Evolutionary conservation across 352 stramenopile genomes (phyloP).

Genomic region (Phytophthora palmivora): DNA sequence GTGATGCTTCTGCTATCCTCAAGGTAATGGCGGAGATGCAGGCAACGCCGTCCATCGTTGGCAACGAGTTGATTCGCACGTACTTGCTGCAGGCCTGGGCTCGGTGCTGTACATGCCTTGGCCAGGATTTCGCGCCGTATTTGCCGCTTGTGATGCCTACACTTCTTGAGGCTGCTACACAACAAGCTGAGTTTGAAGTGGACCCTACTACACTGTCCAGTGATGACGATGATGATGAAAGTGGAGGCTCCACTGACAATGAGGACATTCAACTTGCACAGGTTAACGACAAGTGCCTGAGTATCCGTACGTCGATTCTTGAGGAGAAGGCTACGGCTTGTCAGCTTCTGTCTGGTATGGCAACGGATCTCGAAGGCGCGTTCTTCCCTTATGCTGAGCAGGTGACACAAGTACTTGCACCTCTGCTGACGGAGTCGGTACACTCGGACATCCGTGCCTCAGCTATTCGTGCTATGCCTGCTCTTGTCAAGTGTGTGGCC

Average conservation of each 20-base stretch:
- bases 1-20: conserved; percentile 77
- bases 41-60: conserved; percentile 75
- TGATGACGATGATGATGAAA: conserved; percentile 69
- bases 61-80: conserved; percentile 85
- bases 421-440: conserved; percentile 84
- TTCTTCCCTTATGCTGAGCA: conserved; percentile 91
- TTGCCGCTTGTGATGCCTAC: conserved; percentile 85
- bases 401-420: conserved; percentile 82
- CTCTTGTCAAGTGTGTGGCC: conserved; percentile 78
- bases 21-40: conserved; percentile 90
- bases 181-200: conserved; percentile 88
- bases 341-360: conserved; percentile 79
- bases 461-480: conserved; percentile 81
- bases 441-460: conserved; percentile 87
- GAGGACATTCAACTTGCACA: conserved; percentile 87
- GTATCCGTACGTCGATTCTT: conserved; percentile 82
- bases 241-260: conserved; percentile 48
- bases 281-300: conserved; percentile 84
- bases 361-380: conserved; percentile 77
- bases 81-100: conserved; percentile 87
- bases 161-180: conserved; percentile 74
- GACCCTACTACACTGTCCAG: conserved; percentile 57
- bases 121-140: conserved; percentile 81
- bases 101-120: conserved; percentile 78
- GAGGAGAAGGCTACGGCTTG: conserved; percentile 89